A percentile compares a stretch with the other conserved stretches of the same genome.
Conservation (phyloP, 306 rosid species). For the Cicer judaicum region DNA sequence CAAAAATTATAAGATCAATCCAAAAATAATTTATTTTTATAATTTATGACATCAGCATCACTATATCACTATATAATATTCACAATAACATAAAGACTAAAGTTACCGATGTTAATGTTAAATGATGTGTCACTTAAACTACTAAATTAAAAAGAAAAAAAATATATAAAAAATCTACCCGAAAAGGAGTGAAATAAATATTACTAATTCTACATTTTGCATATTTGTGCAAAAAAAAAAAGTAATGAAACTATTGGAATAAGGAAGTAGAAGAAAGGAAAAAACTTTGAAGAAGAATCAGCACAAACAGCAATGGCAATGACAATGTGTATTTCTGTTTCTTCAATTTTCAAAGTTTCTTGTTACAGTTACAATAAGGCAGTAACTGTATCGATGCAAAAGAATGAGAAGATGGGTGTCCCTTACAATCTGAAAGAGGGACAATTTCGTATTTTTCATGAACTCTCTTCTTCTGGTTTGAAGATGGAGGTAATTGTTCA, state of each 20-base stretch:
- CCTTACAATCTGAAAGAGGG: slow-evolving; percentile 65
- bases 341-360: slow-evolving; percentile 42
- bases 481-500: slow-evolving; percentile 76
- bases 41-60: too few species aligned
- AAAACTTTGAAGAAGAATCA: neutral
- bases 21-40: too few species aligned
- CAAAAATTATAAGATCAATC: rapidly evolving
- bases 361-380: neutral
- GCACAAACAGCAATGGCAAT: slow-evolving; percentile 43
- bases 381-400: slow-evolving; percentile 44
- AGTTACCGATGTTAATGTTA: too few species aligned
- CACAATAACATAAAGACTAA: too few species aligned
- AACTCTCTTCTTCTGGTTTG: slow-evolving; percentile 77
- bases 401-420: slow-evolving; percentile 53
- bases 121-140: too few species aligned
- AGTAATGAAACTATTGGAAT: too few species aligned
- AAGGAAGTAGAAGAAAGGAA: neutral
- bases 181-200: too few species aligned
- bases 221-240: too few species aligned
- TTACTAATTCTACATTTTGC: too few species aligned
- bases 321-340: slow-evolving; percentile 50
- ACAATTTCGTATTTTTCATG: slow-evolving; percentile 78
- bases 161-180: too few species aligned
- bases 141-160: too few species aligned
- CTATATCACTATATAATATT: too few species aligned